Conservation (phyloP, 2,329 filamentous ascomycete species). For the Talaromyces sp. region DNA sequence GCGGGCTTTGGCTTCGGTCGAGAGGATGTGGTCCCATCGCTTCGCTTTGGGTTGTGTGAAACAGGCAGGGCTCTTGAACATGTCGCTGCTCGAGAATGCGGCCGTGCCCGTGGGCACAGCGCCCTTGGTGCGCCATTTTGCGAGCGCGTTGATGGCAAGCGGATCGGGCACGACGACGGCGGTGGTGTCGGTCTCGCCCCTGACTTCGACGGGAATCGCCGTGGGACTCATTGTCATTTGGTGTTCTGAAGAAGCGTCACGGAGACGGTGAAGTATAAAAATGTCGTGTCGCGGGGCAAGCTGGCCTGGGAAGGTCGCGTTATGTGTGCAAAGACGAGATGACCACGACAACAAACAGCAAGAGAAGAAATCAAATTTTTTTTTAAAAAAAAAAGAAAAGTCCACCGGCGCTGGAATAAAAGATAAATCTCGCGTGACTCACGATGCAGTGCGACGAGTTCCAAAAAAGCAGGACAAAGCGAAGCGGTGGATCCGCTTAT, state of each 20-base stretch:
- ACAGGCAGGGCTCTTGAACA: slow-evolving; percentile 66
- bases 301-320: neutral
- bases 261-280: neutral
- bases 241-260: neutral
- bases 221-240: slow-evolving; percentile 23
- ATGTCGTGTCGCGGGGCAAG: neutral
- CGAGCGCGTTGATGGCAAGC: slow-evolving; percentile 62
- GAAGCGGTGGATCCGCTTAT: neutral
- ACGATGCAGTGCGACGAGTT: neutral
- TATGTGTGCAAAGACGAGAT: neutral
- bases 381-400: neutral
- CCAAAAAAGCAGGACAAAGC: neutral
- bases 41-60: slow-evolving; percentile 68
- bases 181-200: slow-evolving; percentile 32
- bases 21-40: slow-evolving; percentile 62
- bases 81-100: slow-evolving; percentile 69
- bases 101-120: slow-evolving; percentile 71
- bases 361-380: neutral
- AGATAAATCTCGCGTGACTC: neutral
- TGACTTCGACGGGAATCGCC: slow-evolving; percentile 25
- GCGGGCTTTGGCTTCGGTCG: slow-evolving; percentile 54
- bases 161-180: slow-evolving; percentile 32
- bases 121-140: slow-evolving; percentile 65
- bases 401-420: neutral
- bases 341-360: neutral